Evolutionary conservation across 2,329 filamentous ascomycete genomes (phyloP), one percentile per base, ranked within the genome.

Genomic region (Arthrobotrys pseudoclavata): DNA sequence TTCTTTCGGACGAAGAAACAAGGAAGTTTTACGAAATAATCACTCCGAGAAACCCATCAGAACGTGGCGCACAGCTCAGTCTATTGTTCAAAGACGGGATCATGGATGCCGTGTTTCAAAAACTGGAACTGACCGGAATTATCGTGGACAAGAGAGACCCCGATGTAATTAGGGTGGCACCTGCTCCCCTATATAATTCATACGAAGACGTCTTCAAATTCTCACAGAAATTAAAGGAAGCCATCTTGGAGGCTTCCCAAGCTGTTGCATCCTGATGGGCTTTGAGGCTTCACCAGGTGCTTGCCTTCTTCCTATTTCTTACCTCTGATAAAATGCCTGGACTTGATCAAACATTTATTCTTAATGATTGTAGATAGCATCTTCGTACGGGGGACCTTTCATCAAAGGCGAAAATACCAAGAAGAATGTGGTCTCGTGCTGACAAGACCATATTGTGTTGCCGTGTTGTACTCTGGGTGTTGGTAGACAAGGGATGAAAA

Each of bases 61-160:
- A 92, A 83, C 86, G 93, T 31, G 93, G 93, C 18, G 91, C 92
- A 0, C 94, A 97, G 84, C 84, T 97, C 37, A 96, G 92, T 82
- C 84, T 97, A 7, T 83, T 91, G 62, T 85, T 97, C 18, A 84
- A 87, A 18, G 86, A 88, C 0, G 92, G 91, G 0, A 82, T 96
- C 63, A 84, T 97, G 69, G 92, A 95, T n/a, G 82, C 82, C 5
- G 89, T 96, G 1, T 87, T 89, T 75, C 85, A 86, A 50, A 86
- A 86, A 29, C 83, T 97, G 29, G 89, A 92, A 80, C 86, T 88
- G 12, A 87, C 88, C 1, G 92, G 91, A 0, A 89, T 96, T 1
- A 88, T 96, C 0, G 89, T 92, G 42, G 94, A 97, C 82, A 92
- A 96, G 86, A 86, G 94, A 75, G 92, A 92, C 83, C 94, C 94